Conservation (phyloP, 1,284 basidiomycete species). For the Puccinia hordei region DNA sequence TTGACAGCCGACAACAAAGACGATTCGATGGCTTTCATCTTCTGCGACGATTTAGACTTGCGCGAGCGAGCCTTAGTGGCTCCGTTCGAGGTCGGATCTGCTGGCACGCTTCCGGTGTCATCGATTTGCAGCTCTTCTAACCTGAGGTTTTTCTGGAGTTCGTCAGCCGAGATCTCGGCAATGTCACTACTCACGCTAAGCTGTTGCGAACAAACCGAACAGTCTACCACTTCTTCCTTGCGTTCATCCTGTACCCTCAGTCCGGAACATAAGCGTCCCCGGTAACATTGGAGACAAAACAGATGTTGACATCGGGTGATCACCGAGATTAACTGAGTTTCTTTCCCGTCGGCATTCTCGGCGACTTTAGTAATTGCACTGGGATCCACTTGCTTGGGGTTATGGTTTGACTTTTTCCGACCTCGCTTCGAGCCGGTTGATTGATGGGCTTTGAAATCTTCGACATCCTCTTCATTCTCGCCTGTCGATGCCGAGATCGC, state of each 20-base stretch:
- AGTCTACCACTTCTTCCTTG: constrained; percentile 29
- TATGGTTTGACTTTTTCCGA: constrained; percentile 2
- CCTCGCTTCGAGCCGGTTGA: constrained; percentile 6
- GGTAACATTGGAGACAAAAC: constrained; percentile 63
- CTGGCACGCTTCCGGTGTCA: neutral
- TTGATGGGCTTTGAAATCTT: constrained; percentile 53
- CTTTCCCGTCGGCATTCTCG: neutral
- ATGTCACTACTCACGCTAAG: constrained; percentile 7
- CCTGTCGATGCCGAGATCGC: constrained; percentile 65
- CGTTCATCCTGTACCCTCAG: neutral
- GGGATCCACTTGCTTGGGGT: neutral
- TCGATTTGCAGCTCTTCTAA: constrained; percentile 10
- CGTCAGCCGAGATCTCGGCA: constrained; percentile 17
- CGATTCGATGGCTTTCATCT: constrained; percentile 13
- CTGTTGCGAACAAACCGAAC: constrained; percentile 41
- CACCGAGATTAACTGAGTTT: constrained; percentile 53
- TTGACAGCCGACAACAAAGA: neutral
- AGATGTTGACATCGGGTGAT: constrained; percentile 92
- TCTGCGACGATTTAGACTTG: constrained; percentile 19
- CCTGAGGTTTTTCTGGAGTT: constrained; percentile 22
- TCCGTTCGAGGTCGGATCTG: neutral
- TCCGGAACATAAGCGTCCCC: constrained; percentile 1
- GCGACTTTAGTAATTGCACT: neutral
- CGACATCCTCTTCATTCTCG: constrained; percentile 55
- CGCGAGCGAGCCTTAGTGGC: neutral